A percentile compares a stretch with the other conserved stretches of the same genome.
Conservation (phyloP, 192 early-diverging fungal genomes). For the Coemansia sp. region DNA sequence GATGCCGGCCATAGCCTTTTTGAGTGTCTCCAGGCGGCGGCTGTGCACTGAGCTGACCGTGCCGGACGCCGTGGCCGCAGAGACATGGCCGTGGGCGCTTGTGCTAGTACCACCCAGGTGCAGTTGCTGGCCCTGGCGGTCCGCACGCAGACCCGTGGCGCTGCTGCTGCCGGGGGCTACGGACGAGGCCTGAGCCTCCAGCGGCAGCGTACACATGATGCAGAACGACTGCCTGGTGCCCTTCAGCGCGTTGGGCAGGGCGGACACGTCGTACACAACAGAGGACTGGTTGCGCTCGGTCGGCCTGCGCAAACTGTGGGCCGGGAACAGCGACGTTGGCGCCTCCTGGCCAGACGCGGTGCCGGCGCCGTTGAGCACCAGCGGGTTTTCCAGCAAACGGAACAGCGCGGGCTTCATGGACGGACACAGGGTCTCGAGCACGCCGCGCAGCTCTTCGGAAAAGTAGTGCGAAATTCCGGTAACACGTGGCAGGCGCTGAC, state of each 20-base stretch:
- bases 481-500: conserved; percentile 45
- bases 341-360: conserved; percentile 7
- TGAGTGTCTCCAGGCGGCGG: conserved; percentile 42
- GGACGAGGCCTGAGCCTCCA: conserved; percentile 13
- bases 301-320: conserved; percentile 23
- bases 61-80: not conserved
- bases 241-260: conserved; percentile 46
- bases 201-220: conserved; percentile 49
- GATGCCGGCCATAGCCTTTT: conserved; percentile 22
- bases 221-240: conserved; percentile 55
- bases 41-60: conserved; percentile 7
- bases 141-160: not conserved
- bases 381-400: conserved; percentile 48
- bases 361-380: conserved; percentile 31
- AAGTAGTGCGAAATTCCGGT: conserved; percentile 54
- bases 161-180: not conserved
- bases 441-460: conserved; percentile 49
- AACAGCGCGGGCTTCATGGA: conserved; percentile 46
- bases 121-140: conserved; percentile 5
- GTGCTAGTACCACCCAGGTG: not conserved
- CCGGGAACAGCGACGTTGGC: conserved; percentile 50
- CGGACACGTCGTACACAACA: conserved; percentile 43
- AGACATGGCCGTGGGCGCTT: not conserved
- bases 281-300: conserved; percentile 10
- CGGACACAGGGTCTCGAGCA: conserved; percentile 48